Conservation (phyloP, 2,329 filamentous ascomycete species). For the Emergomyces orientalis region DNA sequence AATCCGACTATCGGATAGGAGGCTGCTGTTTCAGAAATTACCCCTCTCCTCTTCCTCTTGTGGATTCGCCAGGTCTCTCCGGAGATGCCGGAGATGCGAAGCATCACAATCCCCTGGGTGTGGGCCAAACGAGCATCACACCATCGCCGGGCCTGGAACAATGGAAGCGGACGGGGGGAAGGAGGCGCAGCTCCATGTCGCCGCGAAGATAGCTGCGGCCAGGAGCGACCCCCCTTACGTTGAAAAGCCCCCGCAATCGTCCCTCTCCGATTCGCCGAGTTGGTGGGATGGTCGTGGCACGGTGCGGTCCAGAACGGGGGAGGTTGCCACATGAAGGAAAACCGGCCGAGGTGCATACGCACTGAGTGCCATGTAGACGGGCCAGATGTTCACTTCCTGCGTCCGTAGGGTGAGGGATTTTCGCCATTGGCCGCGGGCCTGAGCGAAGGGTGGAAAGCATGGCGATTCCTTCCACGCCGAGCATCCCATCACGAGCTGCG, state of each 20-base stretch:
- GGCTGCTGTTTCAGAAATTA: neutral
- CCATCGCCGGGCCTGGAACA: neutral
- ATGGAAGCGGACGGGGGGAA: neutral
- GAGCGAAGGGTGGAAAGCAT: neutral
- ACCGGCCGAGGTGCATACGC: neutral
- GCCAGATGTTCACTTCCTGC: neutral
- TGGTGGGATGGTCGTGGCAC: neutral
- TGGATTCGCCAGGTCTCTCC: slow-evolving; percentile 1
- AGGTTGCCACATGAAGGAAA: neutral
- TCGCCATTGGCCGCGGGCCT: neutral
- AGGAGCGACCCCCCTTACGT: neutral
- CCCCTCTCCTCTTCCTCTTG: slow-evolving; percentile 6
- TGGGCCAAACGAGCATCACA: slow-evolving; percentile 1
- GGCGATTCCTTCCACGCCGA: neutral
- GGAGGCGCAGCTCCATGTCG: slow-evolving; percentile 1
- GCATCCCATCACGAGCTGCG: no score
- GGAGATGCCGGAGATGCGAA: neutral
- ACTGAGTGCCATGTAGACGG: neutral
- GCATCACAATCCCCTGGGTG: neutral
- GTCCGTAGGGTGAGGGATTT: neutral
- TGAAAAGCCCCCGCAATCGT: neutral
- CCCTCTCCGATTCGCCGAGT: neutral
- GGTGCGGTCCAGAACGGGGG: neutral
- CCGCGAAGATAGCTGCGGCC: neutral
- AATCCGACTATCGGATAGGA: neutral